A percentile compares a stretch with the other conserved stretches of the same genome.
Evolutionary conservation across 441 rosid genomes (phyloP).

Genomic region (Aquilaria agallochum): DNA sequence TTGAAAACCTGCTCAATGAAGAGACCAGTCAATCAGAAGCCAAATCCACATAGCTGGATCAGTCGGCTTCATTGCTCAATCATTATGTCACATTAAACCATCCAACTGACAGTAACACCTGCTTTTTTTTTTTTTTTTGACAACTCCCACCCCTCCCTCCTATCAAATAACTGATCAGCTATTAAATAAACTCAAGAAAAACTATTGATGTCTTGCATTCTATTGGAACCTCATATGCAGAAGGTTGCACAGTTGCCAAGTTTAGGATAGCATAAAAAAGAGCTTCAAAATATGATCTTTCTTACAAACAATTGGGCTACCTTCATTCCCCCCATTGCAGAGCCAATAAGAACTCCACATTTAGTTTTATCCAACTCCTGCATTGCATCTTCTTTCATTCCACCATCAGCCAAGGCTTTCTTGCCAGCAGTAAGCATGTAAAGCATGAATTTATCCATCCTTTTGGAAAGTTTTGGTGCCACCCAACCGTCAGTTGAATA

Average conservation of each 20-base stretch:
- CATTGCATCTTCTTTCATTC: slow-evolving; percentile 81
- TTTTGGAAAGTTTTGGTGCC: slow-evolving; percentile 85
- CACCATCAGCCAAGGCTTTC: slow-evolving; percentile 94
- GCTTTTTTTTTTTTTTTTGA: not conserved
- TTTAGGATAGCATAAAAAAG: too few relatives aligned
- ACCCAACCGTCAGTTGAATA: slow-evolving; percentile 92
- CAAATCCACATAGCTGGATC: slow-evolving; percentile 6
- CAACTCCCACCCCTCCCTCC: not conserved
- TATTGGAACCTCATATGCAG: too few relatives aligned
- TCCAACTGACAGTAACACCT: not conserved
- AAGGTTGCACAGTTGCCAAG: too few relatives aligned
- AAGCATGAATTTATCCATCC: slow-evolving; percentile 99
- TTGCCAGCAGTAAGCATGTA: slow-evolving; percentile 95
- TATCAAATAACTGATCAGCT: too few relatives aligned
- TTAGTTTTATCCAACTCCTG: slow-evolving; percentile 38
- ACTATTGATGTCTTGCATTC: too few relatives aligned
- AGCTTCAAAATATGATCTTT: too few relatives aligned
- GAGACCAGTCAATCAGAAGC: slow-evolving; percentile 9
- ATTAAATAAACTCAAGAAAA: too few relatives aligned
- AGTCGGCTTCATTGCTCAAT: slow-evolving; percentile 6
- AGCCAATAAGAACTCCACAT: slow-evolving; percentile 70
- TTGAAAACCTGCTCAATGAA: slow-evolving; percentile 59
- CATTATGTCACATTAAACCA: slow-evolving; percentile 1
- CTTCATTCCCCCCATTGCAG: slow-evolving; percentile 73
- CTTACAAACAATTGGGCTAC: slow-evolving; percentile 19